Conservation (phyloP, 2,329 filamentous ascomycete species). For the Alternaria sp. region DNA sequence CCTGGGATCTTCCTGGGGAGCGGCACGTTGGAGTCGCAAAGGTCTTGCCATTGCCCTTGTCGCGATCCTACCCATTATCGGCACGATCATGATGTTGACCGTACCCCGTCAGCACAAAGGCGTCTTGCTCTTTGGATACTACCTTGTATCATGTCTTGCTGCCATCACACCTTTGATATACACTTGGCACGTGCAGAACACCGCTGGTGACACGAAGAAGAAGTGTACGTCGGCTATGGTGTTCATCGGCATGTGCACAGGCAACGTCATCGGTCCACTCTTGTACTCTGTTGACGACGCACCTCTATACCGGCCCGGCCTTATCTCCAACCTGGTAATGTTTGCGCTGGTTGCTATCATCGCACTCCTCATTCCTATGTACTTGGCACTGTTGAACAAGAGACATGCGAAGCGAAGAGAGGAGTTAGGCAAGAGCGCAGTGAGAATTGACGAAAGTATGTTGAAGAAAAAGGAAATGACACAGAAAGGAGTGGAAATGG, state of each 20-base stretch:
- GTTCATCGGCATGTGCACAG: constrained; percentile 49
- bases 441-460: constrained; percentile 47
- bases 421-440: constrained; percentile 41
- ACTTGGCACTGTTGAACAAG: constrained; percentile 43
- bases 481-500: constrained; percentile 24
- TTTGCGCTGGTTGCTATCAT: constrained; percentile 43
- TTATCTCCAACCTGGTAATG: constrained; percentile 47
- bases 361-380: constrained; percentile 40
- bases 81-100: constrained; percentile 60
- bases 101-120: constrained; percentile 59
- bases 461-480: constrained; percentile 32
- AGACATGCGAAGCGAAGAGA: constrained; percentile 42
- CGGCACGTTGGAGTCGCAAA: constrained; percentile 60
- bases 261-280: constrained; percentile 49
- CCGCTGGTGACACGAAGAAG: constrained; percentile 49
- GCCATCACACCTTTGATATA: constrained; percentile 50
- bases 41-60: constrained; percentile 62
- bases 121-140: constrained; percentile 61
- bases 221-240: constrained; percentile 50
- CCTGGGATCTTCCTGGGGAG: constrained; percentile 59
- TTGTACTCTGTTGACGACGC: constrained; percentile 48
- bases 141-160: constrained; percentile 55
- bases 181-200: constrained; percentile 51
- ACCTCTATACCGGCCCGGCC: constrained; percentile 44
- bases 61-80: constrained; percentile 61